These are phyloP conservation scores for Zygoascus flipseniorum DNA, from an alignment of 805 yeast species.

Conservation along the genomic window DNA sequence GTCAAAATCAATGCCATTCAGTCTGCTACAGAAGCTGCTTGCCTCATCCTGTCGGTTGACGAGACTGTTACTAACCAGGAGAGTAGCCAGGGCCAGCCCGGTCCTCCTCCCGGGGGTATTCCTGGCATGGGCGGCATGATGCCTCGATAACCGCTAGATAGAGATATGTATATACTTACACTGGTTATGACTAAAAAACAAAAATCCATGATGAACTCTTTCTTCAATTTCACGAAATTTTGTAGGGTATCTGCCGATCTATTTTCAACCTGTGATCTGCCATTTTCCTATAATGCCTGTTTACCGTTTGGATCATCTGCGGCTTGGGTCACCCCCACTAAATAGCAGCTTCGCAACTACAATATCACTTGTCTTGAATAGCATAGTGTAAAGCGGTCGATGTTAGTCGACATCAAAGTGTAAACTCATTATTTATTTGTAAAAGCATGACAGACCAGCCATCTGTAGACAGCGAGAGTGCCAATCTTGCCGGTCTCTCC, in stretches of 20 bases:
- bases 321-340: too few relatives aligned
- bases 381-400: too few relatives aligned
- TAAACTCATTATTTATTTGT: too few relatives aligned
- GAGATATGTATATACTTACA: background rate
- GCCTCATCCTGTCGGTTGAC: conserved; percentile 86
- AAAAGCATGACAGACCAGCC: background rate
- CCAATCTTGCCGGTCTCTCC: background rate
- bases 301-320: too few relatives aligned
- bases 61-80: conserved; percentile 57
- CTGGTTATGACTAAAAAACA: background rate
- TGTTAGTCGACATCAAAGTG: too few relatives aligned
- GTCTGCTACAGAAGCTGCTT: conserved; percentile 96
- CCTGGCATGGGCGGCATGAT: conserved; percentile 14
- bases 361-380: too few relatives aligned
- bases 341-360: too few relatives aligned
- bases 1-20: conserved; percentile 89
- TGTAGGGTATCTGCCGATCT: too few relatives aligned
- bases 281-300: too few relatives aligned
- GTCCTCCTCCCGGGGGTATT: conserved; percentile 16
- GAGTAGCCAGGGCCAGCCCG: conserved; percentile 30
- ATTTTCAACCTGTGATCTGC: too few relatives aligned
- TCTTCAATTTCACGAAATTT: too few relatives aligned
- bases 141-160: conserved; percentile 8
- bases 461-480: background rate
- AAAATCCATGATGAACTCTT: background rate